Evolutionary conservation across 1,284 basidiomycete genomes (phyloP), one percentile per base, ranked within the genome.

Genomic region (Coniferiporia weirii): DNA sequence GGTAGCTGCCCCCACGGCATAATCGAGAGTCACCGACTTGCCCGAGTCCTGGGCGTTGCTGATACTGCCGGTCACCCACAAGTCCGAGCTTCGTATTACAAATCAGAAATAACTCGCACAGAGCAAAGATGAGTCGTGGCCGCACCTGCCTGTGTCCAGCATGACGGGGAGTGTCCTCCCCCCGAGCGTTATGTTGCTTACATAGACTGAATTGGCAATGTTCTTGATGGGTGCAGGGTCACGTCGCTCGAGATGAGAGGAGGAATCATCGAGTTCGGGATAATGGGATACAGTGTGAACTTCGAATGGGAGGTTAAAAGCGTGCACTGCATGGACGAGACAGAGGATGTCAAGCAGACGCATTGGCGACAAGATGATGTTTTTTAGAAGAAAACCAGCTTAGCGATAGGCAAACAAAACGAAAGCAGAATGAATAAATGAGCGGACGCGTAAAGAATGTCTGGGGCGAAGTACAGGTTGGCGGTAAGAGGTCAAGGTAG

Each of bases 1-100:
- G 62, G 72, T 64, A 10, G 85, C 86, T 50, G 73, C 75, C 49
- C 88, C 88, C 27, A 89, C 80, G 6, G 88, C 89, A 66, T 91
- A 91, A 4, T 75, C 70, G 13, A 91, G 69, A 1, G 79, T 79
- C 10, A 83, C 67, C 3, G 76, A 68, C 57, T 81, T 78, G n/a
- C 85, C 85, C 1, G 81, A 73, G 66, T 87, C 81, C 40, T 73
- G 78, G 5, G 83, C 72, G 19, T 72, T 66, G 17, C 83, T 80
- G 15, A 77, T 73, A 54, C 68, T 67, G 4, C 71, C 73, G 7
- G 79, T 74, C 12, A 84, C 81, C 85, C 85, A 87, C 15, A 88
- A 70, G 69, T 88, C 85, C 47, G 85, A 85, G 63, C 84, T 38
- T 46, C n/a, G n/a, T 9, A 19, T 15, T 38, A 46, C 38, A 9